Evolutionary conservation across 805 yeast genomes (phyloP).

Genomic region (Wickerhamomyces chambardii): DNA sequence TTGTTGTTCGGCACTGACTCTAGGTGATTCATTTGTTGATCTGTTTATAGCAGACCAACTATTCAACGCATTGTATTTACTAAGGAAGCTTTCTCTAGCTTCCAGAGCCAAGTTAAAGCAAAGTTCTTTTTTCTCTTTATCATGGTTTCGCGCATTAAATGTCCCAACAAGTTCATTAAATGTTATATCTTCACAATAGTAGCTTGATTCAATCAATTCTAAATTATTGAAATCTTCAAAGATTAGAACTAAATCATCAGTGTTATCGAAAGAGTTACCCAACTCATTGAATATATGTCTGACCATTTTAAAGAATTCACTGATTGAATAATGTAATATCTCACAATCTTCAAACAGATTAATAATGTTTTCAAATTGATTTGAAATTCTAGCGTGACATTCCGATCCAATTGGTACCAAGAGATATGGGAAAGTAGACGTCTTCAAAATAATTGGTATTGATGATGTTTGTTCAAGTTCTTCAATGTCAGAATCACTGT

Average conservation of each 20-base stretch:
- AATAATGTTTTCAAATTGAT: constrained; percentile 6
- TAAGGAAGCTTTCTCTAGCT: background rate
- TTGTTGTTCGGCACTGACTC: too few species aligned
- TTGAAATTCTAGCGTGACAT: background rate
- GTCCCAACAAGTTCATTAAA: constrained; percentile 10
- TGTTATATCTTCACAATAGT: constrained; percentile 8
- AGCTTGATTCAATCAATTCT: constrained; percentile 9
- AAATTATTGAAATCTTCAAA: constrained; percentile 12
- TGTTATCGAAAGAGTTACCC: constrained; percentile 11
- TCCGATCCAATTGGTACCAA: constrained; percentile 10
- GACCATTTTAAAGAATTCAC: constrained; percentile 9
- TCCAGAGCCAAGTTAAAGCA: constrained; percentile 7
- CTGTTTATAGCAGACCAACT: too few species aligned
- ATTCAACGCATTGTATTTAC: too few species aligned
- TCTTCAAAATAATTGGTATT: constrained; percentile 12
- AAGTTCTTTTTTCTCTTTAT: constrained; percentile 5
- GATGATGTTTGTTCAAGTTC: constrained; percentile 1
- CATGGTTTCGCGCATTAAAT: constrained; percentile 3
- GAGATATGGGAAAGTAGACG: constrained; percentile 11
- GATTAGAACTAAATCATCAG: constrained; percentile 9
- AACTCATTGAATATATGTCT: constrained; percentile 8
- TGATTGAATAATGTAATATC: constrained; percentile 5
- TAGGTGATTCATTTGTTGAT: too few species aligned
- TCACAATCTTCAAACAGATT: constrained; percentile 12
- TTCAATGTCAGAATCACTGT: constrained; percentile 2